phyloP scores from a whole-genome alignment of 371 early-diverging fungal genomes.

The Coemansia sp. region DNA sequence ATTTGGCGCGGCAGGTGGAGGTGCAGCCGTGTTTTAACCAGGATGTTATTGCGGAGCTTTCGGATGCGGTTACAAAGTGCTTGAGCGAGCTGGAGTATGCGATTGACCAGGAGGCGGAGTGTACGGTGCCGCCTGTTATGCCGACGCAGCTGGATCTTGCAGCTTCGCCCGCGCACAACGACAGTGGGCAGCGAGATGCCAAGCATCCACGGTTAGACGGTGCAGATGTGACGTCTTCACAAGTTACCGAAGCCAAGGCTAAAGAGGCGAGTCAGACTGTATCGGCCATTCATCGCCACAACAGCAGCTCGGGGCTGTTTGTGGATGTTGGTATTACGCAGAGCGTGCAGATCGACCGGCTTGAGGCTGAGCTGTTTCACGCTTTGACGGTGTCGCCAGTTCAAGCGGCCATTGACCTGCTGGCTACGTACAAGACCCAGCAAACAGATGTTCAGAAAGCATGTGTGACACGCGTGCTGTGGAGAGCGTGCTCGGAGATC shows the following conservation, averaged over 20 bases:
- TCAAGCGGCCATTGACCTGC: conserved; percentile 17
- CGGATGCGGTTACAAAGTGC: conserved; percentile 66
- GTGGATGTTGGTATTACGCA: conserved; percentile 20
- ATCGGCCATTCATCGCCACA: conserved; percentile 3
- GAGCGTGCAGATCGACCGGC: conserved; percentile 40
- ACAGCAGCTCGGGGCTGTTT: conserved; percentile 25
- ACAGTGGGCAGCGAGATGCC: background rate
- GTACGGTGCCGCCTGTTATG: conserved; percentile 7
- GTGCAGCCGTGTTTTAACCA: conserved; percentile 94
- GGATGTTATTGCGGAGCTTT: conserved; percentile 82
- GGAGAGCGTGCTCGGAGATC: conserved; percentile 78
- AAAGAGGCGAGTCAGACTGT: conserved; percentile 2
- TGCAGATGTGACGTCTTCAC: background rate
- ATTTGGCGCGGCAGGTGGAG: conserved; percentile 89
- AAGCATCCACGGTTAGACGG: conserved; percentile 1
- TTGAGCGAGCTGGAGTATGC: conserved; percentile 50
- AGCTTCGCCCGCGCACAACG: conserved; percentile 16
- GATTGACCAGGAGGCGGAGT: conserved; percentile 39
- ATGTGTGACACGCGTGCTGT: conserved; percentile 69
- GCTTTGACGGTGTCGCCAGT: conserved; percentile 12
- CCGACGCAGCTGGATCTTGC: conserved; percentile 24
- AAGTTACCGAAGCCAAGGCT: background rate
- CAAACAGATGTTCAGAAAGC: conserved; percentile 56
- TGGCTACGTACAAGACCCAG: conserved; percentile 31
- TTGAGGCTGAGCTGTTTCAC: conserved; percentile 43